These are phyloP conservation scores for Collariella sp. DNA, from an alignment of 495 filamentous ascomycete genomes.

Conservation along the genomic window DNA sequence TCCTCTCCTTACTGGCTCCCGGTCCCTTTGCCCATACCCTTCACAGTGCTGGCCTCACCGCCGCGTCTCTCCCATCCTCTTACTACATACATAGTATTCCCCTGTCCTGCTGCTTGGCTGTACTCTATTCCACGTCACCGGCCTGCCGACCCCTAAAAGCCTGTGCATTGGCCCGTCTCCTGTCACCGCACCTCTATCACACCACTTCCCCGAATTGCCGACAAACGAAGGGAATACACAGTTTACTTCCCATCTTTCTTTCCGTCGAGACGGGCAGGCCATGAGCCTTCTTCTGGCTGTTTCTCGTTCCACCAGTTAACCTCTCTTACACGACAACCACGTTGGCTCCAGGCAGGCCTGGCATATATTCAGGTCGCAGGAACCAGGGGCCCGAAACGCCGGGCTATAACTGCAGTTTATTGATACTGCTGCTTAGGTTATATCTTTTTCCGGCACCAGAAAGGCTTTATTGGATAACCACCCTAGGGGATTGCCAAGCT, in stretches of 20 bases:
- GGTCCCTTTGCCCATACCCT: neutral
- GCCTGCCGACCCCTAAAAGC: neutral
- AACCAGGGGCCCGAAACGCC: neutral
- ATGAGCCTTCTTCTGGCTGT: neutral
- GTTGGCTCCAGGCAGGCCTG: neutral
- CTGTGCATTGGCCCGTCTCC: neutral
- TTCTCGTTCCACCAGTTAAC: neutral
- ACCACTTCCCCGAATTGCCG: neutral
- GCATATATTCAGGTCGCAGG: neutral
- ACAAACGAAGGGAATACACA: neutral
- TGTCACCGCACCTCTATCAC: neutral
- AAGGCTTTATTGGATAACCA: no score
- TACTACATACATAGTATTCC: neutral
- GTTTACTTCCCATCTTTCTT: neutral
- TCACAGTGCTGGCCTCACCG: neutral
- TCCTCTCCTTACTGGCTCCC: no score
- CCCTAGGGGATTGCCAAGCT: neutral
- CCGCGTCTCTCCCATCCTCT: neutral
- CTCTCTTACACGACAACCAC: neutral
- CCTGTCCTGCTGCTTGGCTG: neutral
- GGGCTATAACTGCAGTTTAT: neutral
- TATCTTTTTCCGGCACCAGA: no score
- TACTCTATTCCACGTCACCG: constrained; percentile 4
- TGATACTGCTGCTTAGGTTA: neutral
- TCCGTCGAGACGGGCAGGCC: neutral